These are phyloP conservation scores for Emergomyces pasteurianus DNA, from an alignment of 2,329 filamentous ascomycete genomes.

Conservation along the genomic window DNA sequence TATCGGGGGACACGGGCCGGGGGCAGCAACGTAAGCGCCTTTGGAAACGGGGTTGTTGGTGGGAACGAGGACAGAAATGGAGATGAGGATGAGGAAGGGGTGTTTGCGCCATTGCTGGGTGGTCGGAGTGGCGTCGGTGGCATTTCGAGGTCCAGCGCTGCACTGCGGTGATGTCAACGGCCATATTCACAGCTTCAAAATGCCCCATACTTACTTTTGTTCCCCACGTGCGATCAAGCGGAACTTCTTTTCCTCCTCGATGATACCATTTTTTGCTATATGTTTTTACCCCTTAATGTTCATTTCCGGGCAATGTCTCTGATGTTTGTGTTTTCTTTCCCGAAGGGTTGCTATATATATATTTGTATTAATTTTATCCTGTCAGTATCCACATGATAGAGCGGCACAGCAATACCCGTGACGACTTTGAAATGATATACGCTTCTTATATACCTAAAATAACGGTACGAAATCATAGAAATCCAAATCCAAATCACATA, in stretches of 20 bases:
- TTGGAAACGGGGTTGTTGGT: not conserved
- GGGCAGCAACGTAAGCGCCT: not conserved
- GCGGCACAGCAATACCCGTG: not conserved
- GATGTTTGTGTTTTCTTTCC: no score
- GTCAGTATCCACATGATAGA: no score
- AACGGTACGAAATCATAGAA: not conserved
- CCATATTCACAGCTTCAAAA: not conserved
- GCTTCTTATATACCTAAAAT: not conserved
- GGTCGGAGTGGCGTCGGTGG: not conserved
- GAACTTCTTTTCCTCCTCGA: not conserved
- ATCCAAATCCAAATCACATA: not conserved
- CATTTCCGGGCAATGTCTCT: no score
- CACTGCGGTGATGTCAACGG: not conserved
- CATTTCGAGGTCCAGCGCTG: not conserved
- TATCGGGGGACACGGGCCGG: slow-evolving; percentile 39
- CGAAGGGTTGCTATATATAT: no score
- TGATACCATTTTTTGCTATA: not conserved
- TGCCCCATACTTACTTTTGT: no score
- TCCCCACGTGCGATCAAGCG: not conserved
- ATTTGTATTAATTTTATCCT: no score
- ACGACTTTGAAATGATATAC: not conserved
- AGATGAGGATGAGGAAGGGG: not conserved
- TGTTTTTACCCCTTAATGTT: no score
- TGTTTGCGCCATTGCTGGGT: not conserved
- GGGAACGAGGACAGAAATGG: not conserved